Evolutionary conservation across 805 yeast genomes (phyloP), one percentile per base, ranked within the genome.

Genomic region (Candida arabinofermentans): DNA sequence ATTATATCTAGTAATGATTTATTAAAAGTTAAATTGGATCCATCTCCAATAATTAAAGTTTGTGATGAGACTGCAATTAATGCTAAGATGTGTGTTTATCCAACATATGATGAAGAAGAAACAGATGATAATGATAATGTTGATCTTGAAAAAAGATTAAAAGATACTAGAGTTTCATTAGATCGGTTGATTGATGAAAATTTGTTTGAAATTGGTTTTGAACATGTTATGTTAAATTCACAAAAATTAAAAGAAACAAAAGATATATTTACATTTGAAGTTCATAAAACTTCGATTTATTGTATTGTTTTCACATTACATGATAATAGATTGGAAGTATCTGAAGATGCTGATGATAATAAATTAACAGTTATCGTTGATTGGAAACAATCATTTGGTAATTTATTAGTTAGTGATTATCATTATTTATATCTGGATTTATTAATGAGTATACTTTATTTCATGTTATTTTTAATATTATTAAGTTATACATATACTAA

Each of bases 351-450:
- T n/a, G n/a, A n/a, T n/a, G n/a, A n/a, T n/a, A 2, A 36, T 38
- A 38, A 41, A n/a, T 16, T 57, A 8, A 18, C 32, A 1, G 53
- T 57, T 14, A 38, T 37, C 16, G 52, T 60, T 22, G 60, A 55
- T 35, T 63, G 67, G 67, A 48, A 42, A n/a, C 67, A 62, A 43
- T 46, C 61, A 6, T 61, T 47, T 43, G 67, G 67, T 24, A 38
- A 46, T 27, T 46, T 63, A 27, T 34, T 57, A n/a, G 54, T 53
- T 4, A 50, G 54, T 8, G 67, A 63, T 35, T 63, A 57, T 36
- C 48, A 49, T 22, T 49, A 50, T 34, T 33, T 63, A 35, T 56
- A 53, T 32, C 34, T 55, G 18, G 48, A 54, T 18, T 43, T 58
- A 18, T 27, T 41, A n/a, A 41, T 62, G 43, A 27, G 51, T 13